Percentiles rank a stretch among this genome's conserved stretches.
Evolutionary conservation across 768 basidiomycete genomes (phyloP).

Genomic region (Punctularia strigosozonata): DNA sequence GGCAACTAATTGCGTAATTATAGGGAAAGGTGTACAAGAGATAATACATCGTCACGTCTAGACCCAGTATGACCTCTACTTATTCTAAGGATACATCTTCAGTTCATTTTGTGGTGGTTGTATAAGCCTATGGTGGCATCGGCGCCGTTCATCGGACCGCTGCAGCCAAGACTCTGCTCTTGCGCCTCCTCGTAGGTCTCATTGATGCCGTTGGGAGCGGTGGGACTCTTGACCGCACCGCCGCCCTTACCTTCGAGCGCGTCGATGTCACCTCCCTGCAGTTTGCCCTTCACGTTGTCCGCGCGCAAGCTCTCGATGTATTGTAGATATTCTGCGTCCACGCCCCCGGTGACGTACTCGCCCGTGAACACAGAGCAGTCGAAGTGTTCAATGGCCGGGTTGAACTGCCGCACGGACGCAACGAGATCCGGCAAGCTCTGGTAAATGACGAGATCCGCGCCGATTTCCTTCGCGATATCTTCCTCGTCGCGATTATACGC

Average conservation of each 20-base stretch:
- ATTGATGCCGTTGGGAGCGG: slow-evolving; percentile 5
- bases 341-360: slow-evolving; percentile 90
- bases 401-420: slow-evolving; percentile 75
- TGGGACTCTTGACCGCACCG: slow-evolving; percentile 13
- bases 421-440: slow-evolving; percentile 87
- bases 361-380: slow-evolving; percentile 99
- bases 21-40: too few species aligned
- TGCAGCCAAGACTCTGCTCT: slow-evolving; percentile 19
- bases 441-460: slow-evolving; percentile 93
- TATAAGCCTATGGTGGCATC: slow-evolving; percentile 75
- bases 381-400: slow-evolving; percentile 62
- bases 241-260: slow-evolving; percentile 24
- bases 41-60: too few species aligned
- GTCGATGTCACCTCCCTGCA: slow-evolving; percentile 17
- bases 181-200: slow-evolving; percentile 6
- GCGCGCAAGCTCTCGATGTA: slow-evolving; percentile 67
- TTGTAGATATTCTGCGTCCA: slow-evolving; percentile 71
- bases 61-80: too few species aligned
- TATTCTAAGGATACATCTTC: too few species aligned
- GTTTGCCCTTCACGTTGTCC: slow-evolving; percentile 66
- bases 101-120: slow-evolving; percentile 23
- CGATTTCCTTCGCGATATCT: slow-evolving; percentile 71
- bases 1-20: too few species aligned
- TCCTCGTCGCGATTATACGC: slow-evolving; percentile 64
- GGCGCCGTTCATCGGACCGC: slow-evolving; percentile 42